Percentiles rank a stretch among this genome's conserved stretches.
Conservation (phyloP, 2,329 filamentous ascomycete genomes). For the Penicillium sp. region DNA sequence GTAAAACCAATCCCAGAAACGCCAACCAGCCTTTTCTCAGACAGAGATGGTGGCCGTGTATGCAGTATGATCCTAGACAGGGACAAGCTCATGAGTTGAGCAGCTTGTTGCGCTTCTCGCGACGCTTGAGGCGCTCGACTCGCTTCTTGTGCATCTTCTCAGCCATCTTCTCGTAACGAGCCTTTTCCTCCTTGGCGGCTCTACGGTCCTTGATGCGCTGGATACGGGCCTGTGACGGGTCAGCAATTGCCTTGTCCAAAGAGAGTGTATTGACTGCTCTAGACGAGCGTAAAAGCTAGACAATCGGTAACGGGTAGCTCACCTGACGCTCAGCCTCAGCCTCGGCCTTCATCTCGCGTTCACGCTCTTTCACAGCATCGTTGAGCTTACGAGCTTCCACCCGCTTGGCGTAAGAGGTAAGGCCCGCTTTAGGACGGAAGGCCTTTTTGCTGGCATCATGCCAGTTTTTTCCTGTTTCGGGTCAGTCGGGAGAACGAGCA, state of each 20-base stretch:
- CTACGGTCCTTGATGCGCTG: conserved; percentile 80
- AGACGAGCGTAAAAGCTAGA: background rate
- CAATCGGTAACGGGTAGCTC: conserved; percentile 25
- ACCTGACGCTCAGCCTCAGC: conserved; percentile 88
- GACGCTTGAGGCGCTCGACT: conserved; percentile 86
- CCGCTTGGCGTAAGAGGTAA: conserved; percentile 76
- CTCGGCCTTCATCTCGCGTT: conserved; percentile 94
- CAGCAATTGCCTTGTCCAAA: background rate
- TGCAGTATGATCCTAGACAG: background rate
- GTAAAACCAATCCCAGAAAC: conserved; percentile 18
- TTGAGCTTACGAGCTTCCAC: conserved; percentile 66
- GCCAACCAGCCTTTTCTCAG: conserved; percentile 7
- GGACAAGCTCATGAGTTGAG: conserved; percentile 39
- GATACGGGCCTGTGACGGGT: conserved; percentile 62
- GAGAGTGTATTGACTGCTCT: background rate
- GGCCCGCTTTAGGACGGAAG: conserved; percentile 76
- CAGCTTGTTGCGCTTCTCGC: conserved; percentile 79
- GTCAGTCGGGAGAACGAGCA: conserved; percentile 14
- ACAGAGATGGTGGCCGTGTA: conserved; percentile 2
- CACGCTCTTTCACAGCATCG: conserved; percentile 81
- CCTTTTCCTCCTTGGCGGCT: conserved; percentile 86
- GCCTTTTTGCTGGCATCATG: conserved; percentile 70
- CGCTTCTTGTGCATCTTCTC: conserved; percentile 98
- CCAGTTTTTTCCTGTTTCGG: conserved; percentile 83
- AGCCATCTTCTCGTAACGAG: conserved; percentile 88